Evolutionary conservation across 768 basidiomycete species (phyloP), one percentile per base, ranked within the genome.

Genomic region (Pisolithus sp.): DNA sequence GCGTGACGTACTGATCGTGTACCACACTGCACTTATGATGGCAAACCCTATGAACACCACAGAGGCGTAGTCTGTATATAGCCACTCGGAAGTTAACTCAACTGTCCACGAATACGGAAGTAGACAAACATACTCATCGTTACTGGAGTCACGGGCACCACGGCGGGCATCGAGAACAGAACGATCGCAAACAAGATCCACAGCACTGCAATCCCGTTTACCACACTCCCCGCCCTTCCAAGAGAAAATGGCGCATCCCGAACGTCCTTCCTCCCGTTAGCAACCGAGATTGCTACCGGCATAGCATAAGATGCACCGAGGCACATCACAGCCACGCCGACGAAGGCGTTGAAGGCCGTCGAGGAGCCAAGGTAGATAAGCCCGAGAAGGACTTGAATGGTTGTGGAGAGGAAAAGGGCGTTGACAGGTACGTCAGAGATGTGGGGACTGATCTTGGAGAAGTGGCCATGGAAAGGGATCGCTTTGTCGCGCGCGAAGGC

Each of bases 401-500:
- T 51, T 3, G 81, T 80, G 12, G 82, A 81, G 7, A 86, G 74
- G 8, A 83, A 57, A 53, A 83, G 75, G 0, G 83, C 81, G 56
- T 83, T 79, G 39, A 83, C 67, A 0, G 83, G 83, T 5, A 83
- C 75, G 56, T 76, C 77, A 26, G 68, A 60, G 8, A 70, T 53
- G 37, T 63, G 56, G 7, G 66, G 62, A 39, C 71, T 69, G 59
- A 85, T 71, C 46, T 67, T 68, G 7, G 76, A 66, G 68, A 83
- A 83, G 51, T 70, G 59, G 10, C 53, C 46, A 34, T 77, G 73
- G 41, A 78, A 74, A 2, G 83, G 85, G 39, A 86, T 79, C 1
- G 80, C 85, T 53, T 75, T 75, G 67, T 86, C 85, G 2, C 85
- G 75, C 0, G 83, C 79, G 62, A 86, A 86, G 43, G 80, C 80